Evolutionary conservation across 768 basidiomycete genomes (phyloP), one percentile per base, ranked within the genome.

Genomic region (Serendipita indica): DNA sequence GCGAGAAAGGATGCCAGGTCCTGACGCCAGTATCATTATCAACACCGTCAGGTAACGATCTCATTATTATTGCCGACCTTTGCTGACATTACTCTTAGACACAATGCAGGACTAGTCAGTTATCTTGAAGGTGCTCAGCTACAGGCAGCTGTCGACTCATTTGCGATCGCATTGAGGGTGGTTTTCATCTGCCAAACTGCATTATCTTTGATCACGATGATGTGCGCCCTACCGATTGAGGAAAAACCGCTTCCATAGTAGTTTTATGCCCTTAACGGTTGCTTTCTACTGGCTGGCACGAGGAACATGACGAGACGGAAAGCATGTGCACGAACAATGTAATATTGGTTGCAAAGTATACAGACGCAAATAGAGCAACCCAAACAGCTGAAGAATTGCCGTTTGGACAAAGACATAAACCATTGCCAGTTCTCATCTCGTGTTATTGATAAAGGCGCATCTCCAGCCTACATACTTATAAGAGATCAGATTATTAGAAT

Each of bases 141-240:
- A 64, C 69, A 75, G 62, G 80, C 79, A 54, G 90, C 88, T 5
- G 74, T 86, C 58, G 76, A 80, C 62, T 86, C 86, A 1, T 93
- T 91, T 71, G 81, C 81, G 45, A 79, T 81, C 66, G 86, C 89
- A 60, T 73, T 92, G 65, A 82, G 79, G 66, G 80, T 80, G 63
- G 87, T 89, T 61, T 93, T 92, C 74, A 80, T 89, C 60, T 83
- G 81, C 65, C 89, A 90, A 66, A 74, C 77, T 57, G 82, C 76
- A 30, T 72, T 84, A 63, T 83, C 82, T 62, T 63, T 87, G 66
- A 66, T 87, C 60, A 76, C 77, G 37, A 78, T 89, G 67, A 70
- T 90, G 60, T 75, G 78, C 41, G 82, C 80, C 67, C 65, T 89
- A 63, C 83, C 85, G 4, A 86, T 92, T 54, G 79, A 62, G 41